Evolutionary conservation across 1,284 basidiomycete species (phyloP), one percentile per base, ranked within the genome.

Genomic region (Mycosarcoma mackinlayi): DNA sequence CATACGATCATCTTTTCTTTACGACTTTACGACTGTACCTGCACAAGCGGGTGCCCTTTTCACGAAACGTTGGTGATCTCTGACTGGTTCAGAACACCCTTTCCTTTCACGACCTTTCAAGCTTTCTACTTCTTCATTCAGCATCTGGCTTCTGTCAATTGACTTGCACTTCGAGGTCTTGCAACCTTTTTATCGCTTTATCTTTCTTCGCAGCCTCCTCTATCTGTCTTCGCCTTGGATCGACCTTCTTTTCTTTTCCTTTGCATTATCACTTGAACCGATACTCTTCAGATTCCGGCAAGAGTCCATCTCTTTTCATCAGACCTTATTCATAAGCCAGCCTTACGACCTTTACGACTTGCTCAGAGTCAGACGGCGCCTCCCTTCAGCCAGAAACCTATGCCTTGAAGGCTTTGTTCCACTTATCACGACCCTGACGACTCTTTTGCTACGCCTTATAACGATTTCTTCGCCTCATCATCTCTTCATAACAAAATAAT

Each of bases 391-490:
- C 33, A 35, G 8, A 9, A n/a, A 6, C 16, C 33, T 6, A 44
- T 37, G 50, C 40, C 24, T 27, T 50, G 34, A 39, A 44, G 37
- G 16, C 31, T 16, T 19, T 16, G 35, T 47, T 48, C 28, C 40
- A 6, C 21, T 42, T 34, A 19, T 65, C 14, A 59, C 61, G 55
- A 63, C 33, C 14, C 44, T 57, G 6, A 69, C 66, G 55, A 54
- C 47, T 40, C 50, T 14, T n/a, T 38, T 53, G 46, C 47, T 23
- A 51, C 48, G 40, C 30, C 24, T 16, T 31, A 48, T 18, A 21
- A 41, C 25, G 44, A 31, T 45, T 40, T 46, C n/a, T 3, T 16
- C 35, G 33, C 21, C 6, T 28, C 35, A 18, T 1, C 23, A 25
- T 21, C 18, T 21, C 7, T 21, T 10, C 30, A 31, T 14, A 14